Evolutionary conservation across 495 filamentous ascomycete species (phyloP).

Genomic region (Hypoxylon rickii): DNA sequence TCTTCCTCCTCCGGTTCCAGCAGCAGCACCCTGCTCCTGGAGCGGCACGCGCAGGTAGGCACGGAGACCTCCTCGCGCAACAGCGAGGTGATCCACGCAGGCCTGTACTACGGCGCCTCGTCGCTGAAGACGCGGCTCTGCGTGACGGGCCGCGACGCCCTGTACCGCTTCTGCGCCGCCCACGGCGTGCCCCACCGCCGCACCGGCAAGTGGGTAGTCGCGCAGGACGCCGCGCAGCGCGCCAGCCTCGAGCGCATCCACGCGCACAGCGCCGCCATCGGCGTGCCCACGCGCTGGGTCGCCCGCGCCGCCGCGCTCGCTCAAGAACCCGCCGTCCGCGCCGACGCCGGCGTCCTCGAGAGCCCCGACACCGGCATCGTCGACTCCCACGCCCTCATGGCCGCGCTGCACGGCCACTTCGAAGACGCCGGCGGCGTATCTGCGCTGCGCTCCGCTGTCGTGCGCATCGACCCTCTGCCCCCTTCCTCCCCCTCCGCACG

Average conservation of each 20-base stretch:
- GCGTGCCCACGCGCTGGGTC: slow-evolving; percentile 76
- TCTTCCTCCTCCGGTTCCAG: neutral
- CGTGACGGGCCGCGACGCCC: slow-evolving; percentile 69
- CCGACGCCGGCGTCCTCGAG: slow-evolving; percentile 76
- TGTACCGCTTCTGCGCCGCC: slow-evolving; percentile 77
- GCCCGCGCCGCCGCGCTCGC: slow-evolving; percentile 59
- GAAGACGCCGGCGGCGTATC: slow-evolving; percentile 76
- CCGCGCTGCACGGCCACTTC: slow-evolving; percentile 71
- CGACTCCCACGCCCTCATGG: slow-evolving; percentile 85
- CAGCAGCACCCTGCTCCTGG: slow-evolving; percentile 74
- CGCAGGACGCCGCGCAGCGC: slow-evolving; percentile 74
- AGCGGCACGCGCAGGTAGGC: slow-evolving; percentile 76
- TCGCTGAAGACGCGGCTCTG: slow-evolving; percentile 86
- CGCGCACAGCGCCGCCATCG: slow-evolving; percentile 64
- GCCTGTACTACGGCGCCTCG: slow-evolving; percentile 82
- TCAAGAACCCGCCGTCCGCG: slow-evolving; percentile 75
- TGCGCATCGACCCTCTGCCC: slow-evolving; percentile 57
- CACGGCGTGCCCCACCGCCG: slow-evolving; percentile 71
- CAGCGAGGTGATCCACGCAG: slow-evolving; percentile 96
- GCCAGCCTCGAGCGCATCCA: slow-evolving; percentile 68
- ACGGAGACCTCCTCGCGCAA: slow-evolving; percentile 93
- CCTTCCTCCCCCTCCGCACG: slow-evolving; percentile 35
- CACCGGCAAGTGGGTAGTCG: slow-evolving; percentile 93
- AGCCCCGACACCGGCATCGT: slow-evolving; percentile 86
- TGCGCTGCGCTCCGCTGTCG: slow-evolving; percentile 68